Evolutionary conservation across 148 eudicot species (phyloP), one percentile per base, ranked within the genome.

Genomic region (Camellia japonica): DNA sequence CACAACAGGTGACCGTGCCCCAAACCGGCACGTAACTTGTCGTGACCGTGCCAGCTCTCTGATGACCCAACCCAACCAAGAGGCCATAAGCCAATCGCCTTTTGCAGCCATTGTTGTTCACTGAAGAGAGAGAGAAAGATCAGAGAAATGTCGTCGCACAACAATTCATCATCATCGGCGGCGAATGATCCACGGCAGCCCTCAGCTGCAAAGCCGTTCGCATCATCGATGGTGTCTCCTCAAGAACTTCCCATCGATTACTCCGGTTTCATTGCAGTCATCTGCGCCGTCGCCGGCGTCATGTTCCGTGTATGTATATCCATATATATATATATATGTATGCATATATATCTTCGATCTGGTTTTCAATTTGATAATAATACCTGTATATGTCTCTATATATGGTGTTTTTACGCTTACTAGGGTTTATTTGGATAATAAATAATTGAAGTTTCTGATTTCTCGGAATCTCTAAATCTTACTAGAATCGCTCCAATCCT

Each of bases 201-300:
- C 10, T 89, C 97, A 63, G 86, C 98, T 52, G 98, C 93, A 67
- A 86, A 78, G 85, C 98, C 94, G 44, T 93, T 85, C 87, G 88
- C 79, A 51, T 74, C 90, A 13, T 79, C 95, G 20, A 62, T 80
- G 4, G 86, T 90, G 0, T 44, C 88, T 5, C 87, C 92, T 6
- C 91, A 92, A 38, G 97, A 93, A 65, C 93, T 91, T 55, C 98
- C 97, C 65, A 78, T 95, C 9, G 98, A 95, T 76, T 95, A 95
- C 85, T 89, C 98, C 63, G 98, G 98, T 55, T 95, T 95, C 86
- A 78, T 95, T 83, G 98, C 98, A 77, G 95, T 93, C 76, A 56
- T 93, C 46, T 93, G 88, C 82, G 98, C 93, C 65, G 97, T 95
- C 73, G 87, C 86, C 63, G 98, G 98, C 80, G 97, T 86, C 74